These are phyloP conservation scores for Magnaporthiopsis incrustans DNA, from an alignment of 2,329 filamentous ascomycete species.

Conservation along the genomic window DNA sequence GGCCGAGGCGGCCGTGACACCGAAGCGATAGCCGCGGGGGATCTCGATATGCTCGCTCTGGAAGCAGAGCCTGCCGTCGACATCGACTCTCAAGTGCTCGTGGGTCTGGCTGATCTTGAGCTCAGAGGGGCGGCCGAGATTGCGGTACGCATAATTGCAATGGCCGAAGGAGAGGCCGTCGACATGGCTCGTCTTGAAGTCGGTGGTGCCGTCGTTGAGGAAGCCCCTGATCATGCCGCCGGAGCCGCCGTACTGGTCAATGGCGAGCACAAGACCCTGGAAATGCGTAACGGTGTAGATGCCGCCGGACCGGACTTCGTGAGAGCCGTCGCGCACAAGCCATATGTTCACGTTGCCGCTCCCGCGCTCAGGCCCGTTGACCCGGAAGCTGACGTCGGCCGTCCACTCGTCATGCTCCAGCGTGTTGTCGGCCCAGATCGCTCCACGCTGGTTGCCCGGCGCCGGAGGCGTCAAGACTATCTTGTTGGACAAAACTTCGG, in stretches of 20 bases:
- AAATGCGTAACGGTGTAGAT: slow-evolving; percentile 80
- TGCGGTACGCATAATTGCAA: slow-evolving; percentile 85
- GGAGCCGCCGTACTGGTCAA: slow-evolving; percentile 73
- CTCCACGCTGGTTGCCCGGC: slow-evolving; percentile 77
- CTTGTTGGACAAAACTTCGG: slow-evolving; percentile 75
- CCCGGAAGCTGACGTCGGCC: slow-evolving; percentile 79
- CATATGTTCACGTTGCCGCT: slow-evolving; percentile 90
- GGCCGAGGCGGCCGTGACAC: slow-evolving; percentile 78
- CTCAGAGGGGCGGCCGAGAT: slow-evolving; percentile 75
- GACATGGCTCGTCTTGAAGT: slow-evolving; percentile 71
- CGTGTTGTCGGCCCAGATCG: slow-evolving; percentile 65
- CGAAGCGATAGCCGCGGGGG: slow-evolving; percentile 75
- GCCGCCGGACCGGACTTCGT: slow-evolving; percentile 60
- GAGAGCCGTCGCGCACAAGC: slow-evolving; percentile 66
- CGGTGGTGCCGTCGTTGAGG: slow-evolving; percentile 79
- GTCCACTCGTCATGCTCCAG: slow-evolving; percentile 65
- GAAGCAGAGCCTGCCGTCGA: slow-evolving; percentile 80
- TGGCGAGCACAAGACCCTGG: slow-evolving; percentile 79
- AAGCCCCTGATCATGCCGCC: slow-evolving; percentile 84
- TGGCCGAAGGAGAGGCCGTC: slow-evolving; percentile 88
- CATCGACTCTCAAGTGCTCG: slow-evolving; percentile 62
- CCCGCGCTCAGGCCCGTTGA: slow-evolving; percentile 74
- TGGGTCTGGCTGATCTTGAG: slow-evolving; percentile 63
- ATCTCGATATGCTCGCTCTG: slow-evolving; percentile 70
- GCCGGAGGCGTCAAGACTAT: slow-evolving; percentile 83